phyloP scores from a whole-genome alignment of 2,329 filamentous ascomycete species.

The Fusarium sp. region DNA sequence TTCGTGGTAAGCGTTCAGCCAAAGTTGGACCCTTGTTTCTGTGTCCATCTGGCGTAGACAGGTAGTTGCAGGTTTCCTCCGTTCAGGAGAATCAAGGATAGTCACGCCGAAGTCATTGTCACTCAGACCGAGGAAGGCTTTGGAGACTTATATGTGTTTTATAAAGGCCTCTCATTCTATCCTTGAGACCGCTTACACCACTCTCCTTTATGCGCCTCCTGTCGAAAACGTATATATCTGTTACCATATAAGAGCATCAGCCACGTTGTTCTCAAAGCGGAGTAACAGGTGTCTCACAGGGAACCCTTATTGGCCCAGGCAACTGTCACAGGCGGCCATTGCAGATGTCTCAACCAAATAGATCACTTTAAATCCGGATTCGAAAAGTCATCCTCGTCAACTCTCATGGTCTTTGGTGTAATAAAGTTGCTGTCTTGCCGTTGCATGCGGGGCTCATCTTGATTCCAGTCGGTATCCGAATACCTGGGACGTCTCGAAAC shows the following conservation, averaged over 20 bases:
- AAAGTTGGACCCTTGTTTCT: not conserved
- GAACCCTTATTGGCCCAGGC: conserved; percentile 6
- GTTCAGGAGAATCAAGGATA: not conserved
- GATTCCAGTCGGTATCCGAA: not conserved
- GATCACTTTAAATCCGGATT: not conserved
- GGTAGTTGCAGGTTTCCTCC: not conserved
- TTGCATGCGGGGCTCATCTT: not conserved
- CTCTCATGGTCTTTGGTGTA: not conserved
- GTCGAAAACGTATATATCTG: conserved; percentile 19
- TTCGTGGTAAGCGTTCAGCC: not conserved
- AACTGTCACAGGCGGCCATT: not conserved
- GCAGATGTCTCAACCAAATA: conserved; percentile 10
- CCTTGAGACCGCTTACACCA: not conserved
- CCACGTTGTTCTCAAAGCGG: conserved; percentile 5
- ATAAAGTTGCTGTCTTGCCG: not conserved
- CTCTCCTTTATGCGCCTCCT: not conserved
- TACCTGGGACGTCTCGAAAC: not conserved
- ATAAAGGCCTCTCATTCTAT: not conserved
- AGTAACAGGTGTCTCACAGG: conserved; percentile 15
- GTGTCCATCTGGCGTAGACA: not conserved
- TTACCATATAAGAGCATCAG: not conserved
- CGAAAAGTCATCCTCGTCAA: not conserved
- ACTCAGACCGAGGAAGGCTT: not conserved
- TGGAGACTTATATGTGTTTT: not conserved
- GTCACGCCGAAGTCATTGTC: not conserved